Conservation (phyloP, 225 moss, liverwort and hornwort species). For the Lunularia cruciata region DNA sequence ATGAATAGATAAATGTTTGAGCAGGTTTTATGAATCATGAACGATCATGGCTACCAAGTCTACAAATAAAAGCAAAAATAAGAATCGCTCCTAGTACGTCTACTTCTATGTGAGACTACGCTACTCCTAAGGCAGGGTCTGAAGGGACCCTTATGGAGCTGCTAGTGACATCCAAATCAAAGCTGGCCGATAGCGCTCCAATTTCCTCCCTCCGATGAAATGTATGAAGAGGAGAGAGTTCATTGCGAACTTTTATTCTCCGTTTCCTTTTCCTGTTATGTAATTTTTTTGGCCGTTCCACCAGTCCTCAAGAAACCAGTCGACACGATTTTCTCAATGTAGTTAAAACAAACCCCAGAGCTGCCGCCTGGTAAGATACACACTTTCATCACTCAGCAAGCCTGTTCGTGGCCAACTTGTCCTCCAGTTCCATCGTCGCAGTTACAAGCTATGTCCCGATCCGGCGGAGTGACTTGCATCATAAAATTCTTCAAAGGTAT, state of each 20-base stretch:
- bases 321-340: neutral
- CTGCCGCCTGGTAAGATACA: slow-evolving; percentile 5
- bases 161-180: neutral
- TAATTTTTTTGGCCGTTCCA: neutral
- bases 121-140: slow-evolving; percentile 4
- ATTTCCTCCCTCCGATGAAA: neutral
- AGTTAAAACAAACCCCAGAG: neutral
- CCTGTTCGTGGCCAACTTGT: neutral
- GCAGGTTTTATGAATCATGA: neutral
- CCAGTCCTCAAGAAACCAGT: neutral
- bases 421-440: neutral
- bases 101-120: neutral
- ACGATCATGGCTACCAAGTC: neutral
- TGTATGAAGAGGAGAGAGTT: neutral
- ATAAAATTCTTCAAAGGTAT: neutral
- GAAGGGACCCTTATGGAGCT: slow-evolving; percentile 5
- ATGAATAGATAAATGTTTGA: neutral
- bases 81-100: neutral
- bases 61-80: neutral
- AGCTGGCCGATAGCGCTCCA: neutral
- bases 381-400: neutral
- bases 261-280: neutral
- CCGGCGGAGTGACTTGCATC: neutral
- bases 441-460: neutral
- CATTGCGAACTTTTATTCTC: slow-evolving; percentile 6